Base-by-base conservation (phyloP, 129 eudicot species). In the Heracleum sosnowskyi region DNA sequence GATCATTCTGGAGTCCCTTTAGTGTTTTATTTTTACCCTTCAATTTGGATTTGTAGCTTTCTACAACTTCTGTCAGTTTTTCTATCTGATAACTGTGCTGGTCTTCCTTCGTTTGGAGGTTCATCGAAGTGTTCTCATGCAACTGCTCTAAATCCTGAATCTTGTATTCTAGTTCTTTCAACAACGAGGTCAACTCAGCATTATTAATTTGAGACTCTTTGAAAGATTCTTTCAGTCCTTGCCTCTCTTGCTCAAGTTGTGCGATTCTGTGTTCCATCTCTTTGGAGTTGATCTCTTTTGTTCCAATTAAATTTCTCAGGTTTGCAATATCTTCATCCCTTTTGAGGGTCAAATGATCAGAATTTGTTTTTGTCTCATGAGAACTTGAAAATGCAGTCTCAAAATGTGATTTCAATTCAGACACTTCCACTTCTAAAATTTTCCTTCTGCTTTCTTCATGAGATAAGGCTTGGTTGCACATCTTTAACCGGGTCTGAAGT, bases 391-490 rank as follows among this genome's bases (percentile, higher is more conserved):
- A 87, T 34, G 86, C 86, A 79, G 76, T 81, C 60, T 87, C 88
- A 84, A 85, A 89, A 39, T 87, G 76, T 18, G 85, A 78, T 80
- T 86, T 89, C 62, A 75, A 83, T 60, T 89, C 87, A 55, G 90
- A 84, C 83, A 89, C 76, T 77, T 91, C 90, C 39, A 85, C 82
- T 80, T 91, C 89, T 82, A 91, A 62, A 49, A 84, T 39, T 74
- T 84, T 89, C 77, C 87, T 82, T 37, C 70, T 74, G 87, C 90
- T 91, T 84, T 87, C 89, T 87, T 89, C 93, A 79, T 82, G 88
- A 71, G 91, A 90, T 55, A 91, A 79, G 1, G 91, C 86, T 83
- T 88, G 93, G 84, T 91, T 91, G 79, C 93, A 84, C 82, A 87
- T 87, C 80, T 81, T 85, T 85, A 91, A 77, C 73, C 88, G 82